Base-by-base conservation (phyloP, 1,284 basidiomycete genomes). In the Tausonia pullulans region DNA sequence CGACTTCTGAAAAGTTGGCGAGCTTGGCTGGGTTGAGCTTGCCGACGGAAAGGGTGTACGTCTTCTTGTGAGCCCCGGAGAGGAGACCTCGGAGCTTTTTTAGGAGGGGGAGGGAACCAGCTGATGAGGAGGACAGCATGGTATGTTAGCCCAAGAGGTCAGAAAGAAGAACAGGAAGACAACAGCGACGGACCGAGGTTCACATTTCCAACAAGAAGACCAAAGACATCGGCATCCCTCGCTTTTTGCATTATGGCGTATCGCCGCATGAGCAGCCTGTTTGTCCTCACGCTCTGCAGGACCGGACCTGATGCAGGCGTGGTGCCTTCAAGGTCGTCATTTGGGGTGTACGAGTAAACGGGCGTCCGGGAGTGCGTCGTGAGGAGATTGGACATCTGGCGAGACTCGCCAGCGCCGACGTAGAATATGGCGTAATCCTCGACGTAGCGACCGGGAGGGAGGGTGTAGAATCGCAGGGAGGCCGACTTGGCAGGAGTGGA, bases 11-110 rank as follows among this genome's bases (percentile, higher is more conserved):
- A 74, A 98, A 98, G 74, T 98, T 98, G 10, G 87, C 95, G 46
- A 99, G 80, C 73, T 98, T 98, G 14, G 93, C 84, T 0, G 95
- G 95, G 71, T 92, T 97, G 64, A 97, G 81, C 75, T 97, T 93
- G 45, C 96, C 96, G 0, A 98, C 95, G 59, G 86, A 90, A 70
- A 98, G 85, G 0, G 95, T 97, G 75, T 98, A 99, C 68, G 84
- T 86, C 74, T 96, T 97, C 77, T 91, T 92, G 67, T 82, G 82
- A 0, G 83, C 80, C 51, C 79, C 79, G 1, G 80, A 75, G 57
- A 97, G 81, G 13, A 86, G 77, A 10, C 77, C 72, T 3, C 93
- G 86, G 8, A 96, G 80, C 71, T 89, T 84, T 0, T 81, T 80
- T 67, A 96, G 86, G 3, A 95, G 79, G 0, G 89, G 86, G 0